Evolutionary conservation across 2,329 filamentous ascomycete genomes (phyloP).

Genomic region (Aspergillus aculeatinus): DNA sequence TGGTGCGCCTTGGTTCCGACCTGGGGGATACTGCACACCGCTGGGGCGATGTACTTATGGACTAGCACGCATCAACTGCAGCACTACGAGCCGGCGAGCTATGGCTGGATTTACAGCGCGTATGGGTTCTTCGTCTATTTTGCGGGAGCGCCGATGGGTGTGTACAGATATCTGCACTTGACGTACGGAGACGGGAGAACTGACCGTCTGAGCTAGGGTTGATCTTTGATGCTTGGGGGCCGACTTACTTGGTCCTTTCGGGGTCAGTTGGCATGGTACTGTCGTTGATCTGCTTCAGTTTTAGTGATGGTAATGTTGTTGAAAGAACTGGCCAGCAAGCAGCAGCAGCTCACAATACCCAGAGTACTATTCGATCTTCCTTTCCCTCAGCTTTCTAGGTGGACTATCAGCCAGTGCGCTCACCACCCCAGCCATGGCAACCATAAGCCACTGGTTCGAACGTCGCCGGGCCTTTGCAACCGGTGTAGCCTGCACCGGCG

Average conservation of each 20-base stretch:
- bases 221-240: conserved; percentile 20
- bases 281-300: conserved; percentile 33
- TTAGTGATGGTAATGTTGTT: conserved; percentile 21
- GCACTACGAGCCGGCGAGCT: conserved; percentile 33
- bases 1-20: conserved; percentile 39
- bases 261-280: conserved; percentile 21
- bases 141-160: conserved; percentile 25
- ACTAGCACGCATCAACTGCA: conserved; percentile 38
- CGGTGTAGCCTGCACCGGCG: conserved; percentile 36
- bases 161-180: neutral
- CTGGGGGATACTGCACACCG: conserved; percentile 43
- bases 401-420: conserved; percentile 33
- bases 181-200: no score
- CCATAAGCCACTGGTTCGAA: conserved; percentile 38
- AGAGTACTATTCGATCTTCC: conserved; percentile 41
- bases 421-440: conserved; percentile 32
- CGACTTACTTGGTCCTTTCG: conserved; percentile 13
- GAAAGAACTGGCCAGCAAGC: neutral
- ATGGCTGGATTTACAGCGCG: conserved; percentile 45
- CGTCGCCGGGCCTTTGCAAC: conserved; percentile 32
- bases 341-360: conserved; percentile 11
- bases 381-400: conserved; percentile 36
- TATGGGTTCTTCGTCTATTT: conserved; percentile 44
- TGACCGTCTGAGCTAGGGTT: conserved; percentile 9
- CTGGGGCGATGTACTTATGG: conserved; percentile 43